Base-by-base conservation (phyloP, 1,139 yeast genomes). In the Sugiyamaella neomexicana region DNA sequence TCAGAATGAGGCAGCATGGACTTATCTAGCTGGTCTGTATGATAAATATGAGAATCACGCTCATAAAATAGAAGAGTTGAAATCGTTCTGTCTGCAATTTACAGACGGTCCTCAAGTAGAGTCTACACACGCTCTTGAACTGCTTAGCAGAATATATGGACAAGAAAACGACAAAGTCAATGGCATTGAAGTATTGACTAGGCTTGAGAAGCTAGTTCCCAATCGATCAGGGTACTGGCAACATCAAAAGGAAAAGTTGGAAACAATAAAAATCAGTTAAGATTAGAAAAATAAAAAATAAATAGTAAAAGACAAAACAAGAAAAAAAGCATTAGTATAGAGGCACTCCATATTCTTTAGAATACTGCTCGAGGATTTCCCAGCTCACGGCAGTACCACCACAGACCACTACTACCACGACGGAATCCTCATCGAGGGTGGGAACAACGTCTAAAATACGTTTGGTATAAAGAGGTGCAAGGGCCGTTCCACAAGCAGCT, bases 1-100 rank as follows among this genome's bases (percentile, higher is more conserved):
- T 0, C 91, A 87, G 52, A 93, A 93, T 66, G 83, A 87, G 48
- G 82, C 95, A n/a, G 73, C 87, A 1, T 93, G 99, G 99, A 85
- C 85, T 63, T 93, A 91, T 65, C 69, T 90, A 36, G 66, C 71
- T 15, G 97, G 95, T 0, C 64, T 89, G 1, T 76, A 77, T 61
- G 72, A 73, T n/a, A 69, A 70, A 44, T 41, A 32, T 17, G 69
- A 71, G 48, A 62, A 66, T 4, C 62, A 63, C 23, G 65, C 69
- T 27, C 61, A 77, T 15, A 52, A 50, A 2, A 34, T 57, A 1
- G 46, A 57, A 0, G 75, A 71, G 0, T 68, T 85, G 52, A 74
- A 80, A 56, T 65, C 63, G 0, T 77, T 83, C 53, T 80, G 83
- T 29, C 54, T 62, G 15, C 59, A 69, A 27, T 82, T 76, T 63